phyloP scores from a whole-genome alignment of 2,329 filamentous ascomycete genomes.

The Shiraia sp. region DNA sequence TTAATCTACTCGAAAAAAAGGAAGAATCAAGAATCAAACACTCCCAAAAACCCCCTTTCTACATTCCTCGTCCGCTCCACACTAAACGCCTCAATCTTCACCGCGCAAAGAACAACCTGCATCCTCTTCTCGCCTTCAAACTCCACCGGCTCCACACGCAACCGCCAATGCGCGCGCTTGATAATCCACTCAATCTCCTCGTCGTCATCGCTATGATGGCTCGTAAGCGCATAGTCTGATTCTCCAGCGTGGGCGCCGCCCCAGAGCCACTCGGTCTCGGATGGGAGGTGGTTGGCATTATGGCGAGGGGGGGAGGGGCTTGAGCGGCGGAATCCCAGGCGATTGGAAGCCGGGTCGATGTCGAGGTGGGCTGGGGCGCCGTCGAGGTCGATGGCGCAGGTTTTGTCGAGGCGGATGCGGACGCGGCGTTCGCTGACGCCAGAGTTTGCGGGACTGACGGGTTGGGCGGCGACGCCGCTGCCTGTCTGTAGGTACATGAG shows the following conservation, averaged over 20 bases:
- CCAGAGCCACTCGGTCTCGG: constrained; percentile 22
- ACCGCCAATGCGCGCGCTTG: constrained; percentile 45
- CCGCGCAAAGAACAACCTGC: constrained; percentile 74
- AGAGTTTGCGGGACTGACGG: constrained; percentile 69
- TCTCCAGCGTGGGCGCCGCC: constrained; percentile 7
- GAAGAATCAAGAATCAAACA: constrained; percentile 1
- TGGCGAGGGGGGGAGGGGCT: not conserved
- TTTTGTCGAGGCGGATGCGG: constrained; percentile 35
- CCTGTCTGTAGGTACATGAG: constrained; percentile 64
- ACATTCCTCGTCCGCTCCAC: constrained; percentile 69
- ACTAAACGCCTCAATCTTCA: constrained; percentile 74
- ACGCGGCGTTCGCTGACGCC: constrained; percentile 72
- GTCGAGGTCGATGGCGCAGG: constrained; percentile 32
- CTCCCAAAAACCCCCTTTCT: constrained; percentile 63
- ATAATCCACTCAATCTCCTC: constrained; percentile 40
- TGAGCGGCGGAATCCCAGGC: constrained; percentile 18
- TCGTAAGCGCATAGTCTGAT: constrained; percentile 12
- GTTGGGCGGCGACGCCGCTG: constrained; percentile 65
- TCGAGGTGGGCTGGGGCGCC: constrained; percentile 21
- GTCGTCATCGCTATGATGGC: constrained; percentile 15
- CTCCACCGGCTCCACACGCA: constrained; percentile 60
- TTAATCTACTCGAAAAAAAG: too few species aligned
- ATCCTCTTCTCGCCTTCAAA: constrained; percentile 52
- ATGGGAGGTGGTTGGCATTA: not conserved
- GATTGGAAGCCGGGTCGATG: constrained; percentile 14